phyloP scores from a whole-genome alignment of 2,329 filamentous ascomycete genomes.

The Penicillium sp. region DNA sequence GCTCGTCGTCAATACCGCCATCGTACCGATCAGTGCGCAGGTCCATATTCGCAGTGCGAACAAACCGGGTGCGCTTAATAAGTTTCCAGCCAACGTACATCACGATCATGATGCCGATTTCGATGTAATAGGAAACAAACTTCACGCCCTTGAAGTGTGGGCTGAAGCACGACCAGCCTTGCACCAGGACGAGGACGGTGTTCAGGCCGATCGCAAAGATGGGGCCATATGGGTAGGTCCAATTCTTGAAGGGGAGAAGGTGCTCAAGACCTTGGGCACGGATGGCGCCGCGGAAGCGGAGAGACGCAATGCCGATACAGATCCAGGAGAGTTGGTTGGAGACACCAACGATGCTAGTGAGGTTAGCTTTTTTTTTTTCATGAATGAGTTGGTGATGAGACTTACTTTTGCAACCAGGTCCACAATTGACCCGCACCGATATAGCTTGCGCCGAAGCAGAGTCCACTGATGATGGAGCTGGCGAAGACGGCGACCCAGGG shows the following conservation, averaged over 20 bases:
- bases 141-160: constrained; percentile 58
- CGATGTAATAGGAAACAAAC: constrained; percentile 66
- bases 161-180: constrained; percentile 63
- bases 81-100: constrained; percentile 60
- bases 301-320: constrained; percentile 63
- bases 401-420: constrained; percentile 66
- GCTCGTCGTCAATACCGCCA: constrained; percentile 26
- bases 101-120: constrained; percentile 60
- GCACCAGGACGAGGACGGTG: constrained; percentile 61
- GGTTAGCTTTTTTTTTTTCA: neutral
- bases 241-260: constrained; percentile 65
- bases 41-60: constrained; percentile 52
- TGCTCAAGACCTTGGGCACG: constrained; percentile 61
- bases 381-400: neutral
- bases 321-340: constrained; percentile 67
- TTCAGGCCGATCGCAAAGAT: constrained; percentile 60
- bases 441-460: constrained; percentile 66
- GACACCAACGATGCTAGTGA: constrained; percentile 60
- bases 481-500: constrained; percentile 58
- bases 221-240: constrained; percentile 66
- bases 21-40: constrained; percentile 50
- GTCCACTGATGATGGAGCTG: constrained; percentile 56
- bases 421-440: constrained; percentile 66
- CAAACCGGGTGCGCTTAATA: constrained; percentile 49
- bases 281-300: constrained; percentile 64